phyloP scores from a whole-genome alignment of 2,329 filamentous ascomycete genomes.

The Scortechinia acanthostroma region DNA sequence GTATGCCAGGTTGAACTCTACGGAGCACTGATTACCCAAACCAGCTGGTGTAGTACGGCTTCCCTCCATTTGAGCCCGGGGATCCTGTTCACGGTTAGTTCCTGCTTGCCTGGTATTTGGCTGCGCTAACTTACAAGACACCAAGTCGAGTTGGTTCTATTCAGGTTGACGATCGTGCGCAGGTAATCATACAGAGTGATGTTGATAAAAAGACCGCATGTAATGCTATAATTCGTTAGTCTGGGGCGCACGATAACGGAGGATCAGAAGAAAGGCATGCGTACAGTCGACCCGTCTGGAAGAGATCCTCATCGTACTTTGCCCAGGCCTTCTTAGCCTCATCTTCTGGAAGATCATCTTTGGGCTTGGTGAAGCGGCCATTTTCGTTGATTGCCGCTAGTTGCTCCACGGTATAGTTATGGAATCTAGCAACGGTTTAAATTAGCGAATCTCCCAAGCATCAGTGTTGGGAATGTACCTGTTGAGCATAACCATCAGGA shows the following conservation, averaged over 20 bases:
- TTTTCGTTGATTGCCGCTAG: conserved; percentile 11
- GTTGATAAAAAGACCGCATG: conserved; percentile 54
- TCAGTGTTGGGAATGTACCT: conserved; percentile 11
- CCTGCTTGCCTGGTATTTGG: conserved; percentile 4
- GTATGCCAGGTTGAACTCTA: conserved; percentile 84
- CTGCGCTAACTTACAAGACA: conserved; percentile 36
- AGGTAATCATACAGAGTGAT: conserved; percentile 75
- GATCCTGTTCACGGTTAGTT: conserved; percentile 38
- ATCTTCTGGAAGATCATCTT: not conserved
- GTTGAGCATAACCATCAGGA: conserved; percentile 44
- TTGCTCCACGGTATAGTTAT: conserved; percentile 12
- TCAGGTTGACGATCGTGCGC: conserved; percentile 69
- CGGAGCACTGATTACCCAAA: conserved; percentile 75
- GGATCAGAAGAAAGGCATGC: too few relatives aligned
- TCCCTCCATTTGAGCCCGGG: conserved; percentile 59
- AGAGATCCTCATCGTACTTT: conserved; percentile 34
- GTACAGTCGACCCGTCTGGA: conserved; percentile 39
- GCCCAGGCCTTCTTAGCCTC: conserved; percentile 4
- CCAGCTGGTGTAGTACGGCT: conserved; percentile 55
- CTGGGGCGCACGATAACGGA: not conserved
- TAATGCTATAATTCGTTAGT: too few relatives aligned
- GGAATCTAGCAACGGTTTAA: conserved; percentile 9
- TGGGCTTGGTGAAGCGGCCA: conserved; percentile 8
- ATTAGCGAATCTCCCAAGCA: not conserved
- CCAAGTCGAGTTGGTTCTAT: conserved; percentile 70